These are phyloP conservation scores for Zoysia pacifica DNA, from an alignment of 176 grass and related monocot species.

Conservation along the genomic window DNA sequence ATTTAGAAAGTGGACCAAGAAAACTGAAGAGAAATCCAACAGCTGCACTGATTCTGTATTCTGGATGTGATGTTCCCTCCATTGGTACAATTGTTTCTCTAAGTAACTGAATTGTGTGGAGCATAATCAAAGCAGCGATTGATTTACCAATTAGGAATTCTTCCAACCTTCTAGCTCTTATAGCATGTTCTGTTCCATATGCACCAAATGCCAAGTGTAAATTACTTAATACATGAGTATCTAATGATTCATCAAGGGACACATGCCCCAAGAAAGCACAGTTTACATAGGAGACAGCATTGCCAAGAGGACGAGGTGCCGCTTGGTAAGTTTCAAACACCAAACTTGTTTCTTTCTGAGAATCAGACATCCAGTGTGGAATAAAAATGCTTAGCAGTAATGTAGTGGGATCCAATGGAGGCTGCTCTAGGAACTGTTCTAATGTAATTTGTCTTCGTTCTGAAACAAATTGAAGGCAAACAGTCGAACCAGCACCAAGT, in stretches of 20 bases:
- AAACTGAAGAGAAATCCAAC: constrained; percentile 77
- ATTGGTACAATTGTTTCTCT: constrained; percentile 58
- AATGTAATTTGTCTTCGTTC: constrained; percentile 56
- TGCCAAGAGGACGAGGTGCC: constrained; percentile 69
- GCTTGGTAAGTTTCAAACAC: constrained; percentile 68
- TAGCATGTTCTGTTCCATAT: constrained; percentile 71
- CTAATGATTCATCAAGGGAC: constrained; percentile 36
- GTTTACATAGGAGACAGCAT: constrained; percentile 78
- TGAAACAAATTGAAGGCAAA: constrained; percentile 49
- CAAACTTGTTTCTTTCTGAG: constrained; percentile 5
- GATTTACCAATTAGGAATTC: constrained; percentile 53
- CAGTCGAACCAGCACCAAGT: constrained; percentile 55
- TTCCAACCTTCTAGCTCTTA: constrained; percentile 70
- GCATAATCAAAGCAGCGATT: constrained; percentile 51
- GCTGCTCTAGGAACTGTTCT: constrained; percentile 62
- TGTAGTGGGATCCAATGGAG: constrained; percentile 50
- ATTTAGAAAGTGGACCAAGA: constrained; percentile 53
- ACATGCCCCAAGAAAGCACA: constrained; percentile 56
- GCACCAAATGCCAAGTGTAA: constrained; percentile 68
- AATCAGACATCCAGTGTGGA: constrained; percentile 49
- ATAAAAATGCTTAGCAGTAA: constrained; percentile 70
- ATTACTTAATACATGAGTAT: constrained; percentile 45
- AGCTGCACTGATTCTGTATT: constrained; percentile 71
- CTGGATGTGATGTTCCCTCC: constrained; percentile 58
- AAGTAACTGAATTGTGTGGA: constrained; percentile 54